phyloP scores from a whole-genome alignment of 768 basidiomycete species.

The Macrolepiota albuminosa region DNA sequence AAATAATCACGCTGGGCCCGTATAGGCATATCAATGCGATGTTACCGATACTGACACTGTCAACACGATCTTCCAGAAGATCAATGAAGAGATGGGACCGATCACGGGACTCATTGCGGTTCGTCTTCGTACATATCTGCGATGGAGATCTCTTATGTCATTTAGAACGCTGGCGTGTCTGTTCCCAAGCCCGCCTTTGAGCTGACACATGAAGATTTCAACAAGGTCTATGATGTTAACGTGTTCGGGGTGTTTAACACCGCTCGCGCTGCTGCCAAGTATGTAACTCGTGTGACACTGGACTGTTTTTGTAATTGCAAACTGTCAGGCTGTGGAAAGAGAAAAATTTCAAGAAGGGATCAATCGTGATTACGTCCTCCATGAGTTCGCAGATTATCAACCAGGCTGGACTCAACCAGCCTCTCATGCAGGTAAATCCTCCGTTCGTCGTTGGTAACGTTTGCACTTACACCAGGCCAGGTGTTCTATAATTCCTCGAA shows the following conservation, averaged over 20 bases:
- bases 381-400: constrained; percentile 71
- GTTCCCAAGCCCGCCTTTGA: constrained; percentile 60
- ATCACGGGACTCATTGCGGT: constrained; percentile 58
- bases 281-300: constrained; percentile 3
- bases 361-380: constrained; percentile 60
- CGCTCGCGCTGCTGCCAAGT: constrained; percentile 54
- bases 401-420: constrained; percentile 34
- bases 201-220: constrained; percentile 50
- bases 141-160: background rate
- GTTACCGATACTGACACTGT: constrained; percentile 48
- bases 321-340: constrained; percentile 40
- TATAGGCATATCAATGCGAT: constrained; percentile 60
- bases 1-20: too few relatives aligned
- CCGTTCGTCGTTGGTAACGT: too few relatives aligned
- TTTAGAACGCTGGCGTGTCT: constrained; percentile 58
- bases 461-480: constrained; percentile 9
- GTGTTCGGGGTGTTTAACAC: constrained; percentile 66
- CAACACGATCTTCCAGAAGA: constrained; percentile 38
- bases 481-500: constrained; percentile 65
- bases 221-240: constrained; percentile 50
- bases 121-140: background rate
- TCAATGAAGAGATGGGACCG: constrained; percentile 42
- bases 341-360: constrained; percentile 30
- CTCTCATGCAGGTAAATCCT: constrained; percentile 43
- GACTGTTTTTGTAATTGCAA: background rate